phyloP scores from a whole-genome alignment of 306 rosid species.

The Cucurbita pepo region DNA sequence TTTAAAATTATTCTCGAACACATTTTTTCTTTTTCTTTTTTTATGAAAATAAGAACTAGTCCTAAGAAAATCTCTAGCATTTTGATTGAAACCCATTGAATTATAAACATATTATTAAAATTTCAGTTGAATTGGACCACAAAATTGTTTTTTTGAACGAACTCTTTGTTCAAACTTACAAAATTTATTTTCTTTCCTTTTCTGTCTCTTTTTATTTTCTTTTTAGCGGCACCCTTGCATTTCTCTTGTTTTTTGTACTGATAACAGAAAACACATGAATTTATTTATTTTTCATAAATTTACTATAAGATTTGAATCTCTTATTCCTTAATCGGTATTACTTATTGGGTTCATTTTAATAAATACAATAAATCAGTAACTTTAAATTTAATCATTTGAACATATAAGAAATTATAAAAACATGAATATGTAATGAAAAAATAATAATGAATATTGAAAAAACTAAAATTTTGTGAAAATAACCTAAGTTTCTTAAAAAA shows the following conservation, averaged over 20 bases:
- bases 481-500: no score
- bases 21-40: no score
- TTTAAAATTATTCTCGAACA: no score
- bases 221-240: neutral
- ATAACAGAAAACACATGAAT: no score
- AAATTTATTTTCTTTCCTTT: neutral
- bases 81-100: neutral
- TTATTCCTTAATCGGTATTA: no score
- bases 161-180: neutral
- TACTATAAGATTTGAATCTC: no score
- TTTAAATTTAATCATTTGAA: neutral
- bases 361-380: neutral
- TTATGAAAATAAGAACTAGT: neutral
- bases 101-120: neutral
- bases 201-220: neutral
- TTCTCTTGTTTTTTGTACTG: neutral
- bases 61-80: neutral
- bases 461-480: no score
- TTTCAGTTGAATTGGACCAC: neutral
- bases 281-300: no score
- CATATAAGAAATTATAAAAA: neutral
- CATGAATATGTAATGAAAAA: no score
- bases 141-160: neutral
- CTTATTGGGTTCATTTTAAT: no score
- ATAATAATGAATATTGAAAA: no score